phyloP scores from a whole-genome alignment of 2,329 filamentous ascomycete genomes.

The Fusarium marasasianum region DNA sequence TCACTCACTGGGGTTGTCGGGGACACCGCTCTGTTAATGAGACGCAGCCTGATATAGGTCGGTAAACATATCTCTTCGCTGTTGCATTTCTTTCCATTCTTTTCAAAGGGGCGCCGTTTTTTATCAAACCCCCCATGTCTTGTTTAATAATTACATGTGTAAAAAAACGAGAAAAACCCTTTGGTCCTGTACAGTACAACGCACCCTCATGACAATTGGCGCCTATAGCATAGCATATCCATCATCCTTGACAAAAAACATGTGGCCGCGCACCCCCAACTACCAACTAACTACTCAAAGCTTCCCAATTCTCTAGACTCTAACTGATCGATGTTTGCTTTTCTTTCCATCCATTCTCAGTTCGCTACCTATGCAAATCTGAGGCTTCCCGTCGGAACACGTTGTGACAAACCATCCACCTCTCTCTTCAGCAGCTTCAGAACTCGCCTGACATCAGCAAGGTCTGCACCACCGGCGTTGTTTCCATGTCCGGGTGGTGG shows the following conservation, averaged over 20 bases:
- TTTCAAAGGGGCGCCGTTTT: constrained; percentile 27
- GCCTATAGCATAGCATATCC: constrained; percentile 44
- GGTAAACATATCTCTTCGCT: not conserved
- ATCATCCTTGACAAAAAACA: constrained; percentile 40
- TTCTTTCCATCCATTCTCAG: not conserved
- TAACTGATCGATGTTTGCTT: not conserved
- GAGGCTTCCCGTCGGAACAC: constrained; percentile 54
- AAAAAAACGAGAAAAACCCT: constrained; percentile 25
- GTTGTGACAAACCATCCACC: constrained; percentile 56
- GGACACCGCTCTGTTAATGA: not conserved
- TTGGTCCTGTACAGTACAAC: constrained; percentile 43
- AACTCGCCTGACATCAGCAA: constrained; percentile 54
- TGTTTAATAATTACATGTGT: constrained; percentile 43
- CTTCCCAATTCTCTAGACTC: constrained; percentile 12
- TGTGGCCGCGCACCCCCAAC: constrained; percentile 27
- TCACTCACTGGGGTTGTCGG: not conserved
- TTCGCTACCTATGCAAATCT: constrained; percentile 54
- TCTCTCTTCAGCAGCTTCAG: constrained; percentile 56
- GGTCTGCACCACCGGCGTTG: constrained; percentile 58
- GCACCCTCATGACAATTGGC: constrained; percentile 43
- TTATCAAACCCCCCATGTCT: constrained; percentile 28
- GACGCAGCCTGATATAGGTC: not conserved
- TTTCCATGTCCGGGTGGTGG: constrained; percentile 51
- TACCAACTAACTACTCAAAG: constrained; percentile 34
- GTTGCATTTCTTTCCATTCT: constrained; percentile 36